Evolutionary conservation across 2,329 filamentous ascomycete genomes (phyloP).

Genomic region (Exutisphaerella laricina): DNA sequence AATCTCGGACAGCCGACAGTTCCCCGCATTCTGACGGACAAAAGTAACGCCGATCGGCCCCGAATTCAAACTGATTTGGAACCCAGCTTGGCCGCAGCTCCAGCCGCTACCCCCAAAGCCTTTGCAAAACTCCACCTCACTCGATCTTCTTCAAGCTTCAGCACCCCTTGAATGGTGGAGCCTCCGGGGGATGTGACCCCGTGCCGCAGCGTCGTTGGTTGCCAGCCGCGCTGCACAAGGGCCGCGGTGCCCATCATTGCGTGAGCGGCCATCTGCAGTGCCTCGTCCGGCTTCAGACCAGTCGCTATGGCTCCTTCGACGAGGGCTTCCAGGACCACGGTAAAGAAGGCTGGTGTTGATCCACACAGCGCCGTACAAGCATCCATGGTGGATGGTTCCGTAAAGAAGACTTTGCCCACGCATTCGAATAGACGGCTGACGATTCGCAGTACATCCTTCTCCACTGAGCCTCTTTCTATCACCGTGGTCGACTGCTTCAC

Average conservation of each 20-base stretch:
- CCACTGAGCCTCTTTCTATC: background rate
- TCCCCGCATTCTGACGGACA: no score
- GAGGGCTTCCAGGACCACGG: conserved; percentile 65
- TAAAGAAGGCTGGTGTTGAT: conserved; percentile 68
- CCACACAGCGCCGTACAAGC: conserved; percentile 66
- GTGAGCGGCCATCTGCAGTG: conserved; percentile 69
- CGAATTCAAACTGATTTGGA: no score
- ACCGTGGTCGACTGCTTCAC: conserved; percentile 11
- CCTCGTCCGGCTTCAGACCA: conserved; percentile 65
- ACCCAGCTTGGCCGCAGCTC: conserved; percentile 1
- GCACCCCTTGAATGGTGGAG: conserved; percentile 66
- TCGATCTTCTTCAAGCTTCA: conserved; percentile 65
- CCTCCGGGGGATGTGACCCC: conserved; percentile 69
- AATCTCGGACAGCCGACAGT: no score
- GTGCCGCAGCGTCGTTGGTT: conserved; percentile 67
- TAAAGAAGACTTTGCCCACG: conserved; percentile 64
- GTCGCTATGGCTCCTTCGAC: conserved; percentile 72
- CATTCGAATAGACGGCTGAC: conserved; percentile 69
- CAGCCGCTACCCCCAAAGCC: conserved; percentile 35
- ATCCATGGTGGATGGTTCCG: conserved; percentile 64
- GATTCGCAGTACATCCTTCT: conserved; percentile 34
- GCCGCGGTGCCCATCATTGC: conserved; percentile 67
- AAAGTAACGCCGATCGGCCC: no score
- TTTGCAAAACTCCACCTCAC: conserved; percentile 61
- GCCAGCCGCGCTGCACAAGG: conserved; percentile 60